Conservation (phyloP, 2,329 filamentous ascomycete genomes). For the Coniochaeta hoffmannii region DNA sequence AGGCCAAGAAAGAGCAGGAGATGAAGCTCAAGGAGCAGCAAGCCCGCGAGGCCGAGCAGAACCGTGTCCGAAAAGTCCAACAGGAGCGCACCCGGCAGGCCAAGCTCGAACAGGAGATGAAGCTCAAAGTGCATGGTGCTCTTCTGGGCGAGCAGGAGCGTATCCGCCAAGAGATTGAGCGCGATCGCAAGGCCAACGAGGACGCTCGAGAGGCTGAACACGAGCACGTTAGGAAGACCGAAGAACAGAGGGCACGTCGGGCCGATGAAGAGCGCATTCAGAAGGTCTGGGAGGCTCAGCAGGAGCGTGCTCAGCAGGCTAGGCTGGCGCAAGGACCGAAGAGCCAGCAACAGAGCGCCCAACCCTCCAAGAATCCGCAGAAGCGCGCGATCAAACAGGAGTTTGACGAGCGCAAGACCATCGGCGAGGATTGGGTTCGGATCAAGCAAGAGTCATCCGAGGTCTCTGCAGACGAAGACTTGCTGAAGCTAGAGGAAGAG, state of each 20-base stretch:
- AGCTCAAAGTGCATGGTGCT: neutral
- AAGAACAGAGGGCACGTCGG: no score
- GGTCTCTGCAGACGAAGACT: neutral
- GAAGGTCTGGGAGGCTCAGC: no score
- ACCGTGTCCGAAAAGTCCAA: no score
- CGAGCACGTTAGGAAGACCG: no score
- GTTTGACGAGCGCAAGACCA: neutral
- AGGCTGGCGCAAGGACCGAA: no score
- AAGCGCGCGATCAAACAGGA: no score
- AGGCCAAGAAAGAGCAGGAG: neutral
- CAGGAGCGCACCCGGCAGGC: neutral
- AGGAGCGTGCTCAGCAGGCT: no score
- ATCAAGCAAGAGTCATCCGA: neutral
- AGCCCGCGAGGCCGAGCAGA: neutral
- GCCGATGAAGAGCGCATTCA: no score
- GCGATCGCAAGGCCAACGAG: neutral
- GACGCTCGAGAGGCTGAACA: no score
- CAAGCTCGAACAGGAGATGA: neutral
- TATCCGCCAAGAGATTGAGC: neutral
- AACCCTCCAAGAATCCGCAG: no score
- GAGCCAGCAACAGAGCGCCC: no score
- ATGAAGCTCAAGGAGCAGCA: neutral
- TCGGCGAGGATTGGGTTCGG: neutral
- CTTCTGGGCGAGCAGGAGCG: neutral
- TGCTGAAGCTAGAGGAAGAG: neutral